Conservation (phyloP, 2,329 filamentous ascomycete genomes). For the Aspergillus spinulosporus region DNA sequence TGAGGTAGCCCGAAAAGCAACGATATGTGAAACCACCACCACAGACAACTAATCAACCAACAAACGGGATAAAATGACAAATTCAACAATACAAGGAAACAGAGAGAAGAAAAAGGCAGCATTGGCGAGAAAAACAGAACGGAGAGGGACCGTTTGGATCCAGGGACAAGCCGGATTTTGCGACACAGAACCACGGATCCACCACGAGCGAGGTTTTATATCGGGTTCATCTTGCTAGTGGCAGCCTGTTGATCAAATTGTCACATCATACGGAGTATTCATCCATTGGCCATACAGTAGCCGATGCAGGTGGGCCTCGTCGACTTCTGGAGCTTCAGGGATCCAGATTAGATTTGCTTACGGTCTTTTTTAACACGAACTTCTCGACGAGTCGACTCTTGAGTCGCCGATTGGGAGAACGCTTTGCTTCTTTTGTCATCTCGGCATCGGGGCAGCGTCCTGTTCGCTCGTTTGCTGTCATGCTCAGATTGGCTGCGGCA, state of each 20-base stretch:
- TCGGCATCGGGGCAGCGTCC: background rate
- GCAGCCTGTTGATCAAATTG: background rate
- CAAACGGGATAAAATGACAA: background rate
- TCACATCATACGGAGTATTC: background rate
- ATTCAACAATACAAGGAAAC: background rate
- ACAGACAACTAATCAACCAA: background rate
- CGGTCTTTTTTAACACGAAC: background rate
- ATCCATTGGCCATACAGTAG: background rate
- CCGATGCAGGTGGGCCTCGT: background rate
- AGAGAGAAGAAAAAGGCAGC: conserved; percentile 3
- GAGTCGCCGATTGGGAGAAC: background rate
- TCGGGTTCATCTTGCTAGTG: background rate
- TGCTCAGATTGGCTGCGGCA: conserved; percentile 12
- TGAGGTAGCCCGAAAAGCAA: too few relatives aligned
- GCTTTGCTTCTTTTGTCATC: conserved; percentile 9
- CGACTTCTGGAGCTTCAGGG: background rate
- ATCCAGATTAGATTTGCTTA: background rate
- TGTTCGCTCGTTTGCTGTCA: conserved; percentile 11
- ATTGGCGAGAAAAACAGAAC: conserved; percentile 1
- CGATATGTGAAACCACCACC: background rate
- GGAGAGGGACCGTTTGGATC: conserved; percentile 1
- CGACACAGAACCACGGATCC: conserved; percentile 20
- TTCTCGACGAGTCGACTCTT: background rate
- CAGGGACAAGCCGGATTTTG: conserved; percentile 15
- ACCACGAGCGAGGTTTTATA: conserved; percentile 11